These are phyloP conservation scores for Phytophthora podocarpi DNA, from an alignment of 352 stramenopile species.

Conservation along the genomic window DNA sequence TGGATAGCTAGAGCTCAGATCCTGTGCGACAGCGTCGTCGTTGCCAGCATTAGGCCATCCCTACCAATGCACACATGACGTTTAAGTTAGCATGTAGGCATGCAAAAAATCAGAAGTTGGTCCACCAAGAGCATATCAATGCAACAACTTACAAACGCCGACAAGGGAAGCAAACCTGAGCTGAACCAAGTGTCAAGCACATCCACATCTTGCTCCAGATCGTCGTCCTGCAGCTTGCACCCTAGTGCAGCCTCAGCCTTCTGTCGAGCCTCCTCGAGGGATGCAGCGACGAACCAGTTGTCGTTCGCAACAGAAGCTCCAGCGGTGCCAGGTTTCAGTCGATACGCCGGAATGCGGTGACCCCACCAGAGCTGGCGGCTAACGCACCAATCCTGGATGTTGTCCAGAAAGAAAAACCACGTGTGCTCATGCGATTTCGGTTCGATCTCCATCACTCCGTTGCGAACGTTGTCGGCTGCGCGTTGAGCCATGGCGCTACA, in stretches of 20 bases:
- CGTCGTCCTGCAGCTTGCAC: conserved; percentile 67
- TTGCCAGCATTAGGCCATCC: conserved; percentile 94
- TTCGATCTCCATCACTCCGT: conserved; percentile 94
- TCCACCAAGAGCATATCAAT: too few relatives aligned
- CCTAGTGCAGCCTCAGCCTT: conserved; percentile 90
- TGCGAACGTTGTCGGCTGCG: conserved; percentile 94
- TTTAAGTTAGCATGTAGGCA: neutral
- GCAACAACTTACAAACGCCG: conserved; percentile 55
- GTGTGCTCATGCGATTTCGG: conserved; percentile 93
- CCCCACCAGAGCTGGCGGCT: conserved; percentile 99
- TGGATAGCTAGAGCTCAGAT: conserved; percentile 55
- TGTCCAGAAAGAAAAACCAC: conserved; percentile 99
- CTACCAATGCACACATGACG: conserved; percentile 59
- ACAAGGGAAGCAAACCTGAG: conserved; percentile 96
- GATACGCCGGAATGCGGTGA: conserved; percentile 99
- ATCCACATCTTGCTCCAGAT: conserved; percentile 97
- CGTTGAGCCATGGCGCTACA: conserved; percentile 95
- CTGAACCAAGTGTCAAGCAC: conserved; percentile 99
- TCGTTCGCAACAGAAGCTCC: conserved; percentile 31
- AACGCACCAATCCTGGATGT: conserved; percentile 99
- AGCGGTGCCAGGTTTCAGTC: conserved; percentile 46
- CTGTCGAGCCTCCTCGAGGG: conserved; percentile 88
- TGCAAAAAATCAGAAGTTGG: neutral
- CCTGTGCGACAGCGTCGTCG: conserved; percentile 23
- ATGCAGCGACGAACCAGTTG: conserved; percentile 96